Evolutionary conservation across 2,329 filamentous ascomycete genomes (phyloP), one percentile per base, ranked within the genome.

Genomic region (Apiospora arundinis): DNA sequence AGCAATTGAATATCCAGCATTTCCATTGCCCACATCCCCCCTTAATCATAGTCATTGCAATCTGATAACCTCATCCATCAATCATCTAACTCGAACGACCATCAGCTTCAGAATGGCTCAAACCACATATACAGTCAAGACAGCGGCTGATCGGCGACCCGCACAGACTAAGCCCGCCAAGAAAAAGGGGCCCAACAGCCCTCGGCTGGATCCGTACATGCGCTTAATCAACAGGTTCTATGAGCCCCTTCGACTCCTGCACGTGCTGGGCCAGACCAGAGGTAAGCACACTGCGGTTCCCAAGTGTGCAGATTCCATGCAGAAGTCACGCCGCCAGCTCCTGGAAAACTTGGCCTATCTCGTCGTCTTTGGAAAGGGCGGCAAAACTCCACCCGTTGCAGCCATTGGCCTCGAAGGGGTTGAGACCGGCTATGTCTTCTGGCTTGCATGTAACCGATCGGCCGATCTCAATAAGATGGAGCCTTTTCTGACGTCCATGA

Each of bases 281-380:
- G 81, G 81, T 66, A 73, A 74, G 11, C 77, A 79, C 45, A 74
- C 48, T 1, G 40, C 73, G 2, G 52, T 46, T 2, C 70, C 56
- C 0, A 56, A 49, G 1, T 52, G 69, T 23, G 52, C 71, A 37
- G 69, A 32, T 44, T 72, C 68, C 32, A 32, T 21, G 9, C 56
- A 72, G 70, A 70, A 70, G 16, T 49, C 71, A 70, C 72, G 74
- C 32, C 73, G 74, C 4, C 74, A 79, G 1, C 82, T 87, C 37
- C 76, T 85, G 0, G 77, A 80, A 4, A 81, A 82, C 40, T 74
- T 87, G 1, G 79, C 83, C 11, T 85, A 83, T 73, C 73, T 88
- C 8, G 86, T 84, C 72, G 86, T 87, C 70, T 81, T 81, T 67
- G 73, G 77, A 0, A 87, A 86, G 72, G 85, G 86, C 0, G 86